Conservation (phyloP, 169 alveolate species). For the Theileria annulata region DNA sequence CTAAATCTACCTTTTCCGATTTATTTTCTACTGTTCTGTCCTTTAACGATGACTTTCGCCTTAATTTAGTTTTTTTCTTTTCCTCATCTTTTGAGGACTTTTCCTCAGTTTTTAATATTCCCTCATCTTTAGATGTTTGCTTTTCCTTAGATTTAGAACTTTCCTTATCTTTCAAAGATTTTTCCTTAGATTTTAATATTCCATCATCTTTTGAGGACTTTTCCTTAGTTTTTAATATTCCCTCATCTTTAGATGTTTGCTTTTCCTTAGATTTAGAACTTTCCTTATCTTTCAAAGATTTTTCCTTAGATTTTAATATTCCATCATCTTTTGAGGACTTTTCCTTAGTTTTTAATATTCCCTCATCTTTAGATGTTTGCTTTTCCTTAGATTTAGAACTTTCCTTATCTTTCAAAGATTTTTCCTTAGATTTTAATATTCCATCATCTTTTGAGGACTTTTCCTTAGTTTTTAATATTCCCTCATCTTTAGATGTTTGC, state of each 20-base stretch:
- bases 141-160: not conserved
- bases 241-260: not conserved
- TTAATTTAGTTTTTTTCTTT: conserved; percentile 4
- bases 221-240: not conserved
- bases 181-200: too few species aligned
- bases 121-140: too few species aligned
- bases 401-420: not conserved
- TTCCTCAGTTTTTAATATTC: not conserved
- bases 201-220: not conserved
- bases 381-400: not conserved
- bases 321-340: too few species aligned
- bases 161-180: not conserved
- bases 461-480: not conserved
- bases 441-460: not conserved
- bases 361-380: not conserved
- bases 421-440: not conserved
- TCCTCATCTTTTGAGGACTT: conserved; percentile 13
- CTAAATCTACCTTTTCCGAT: not conserved
- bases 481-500: not conserved
- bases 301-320: too few species aligned
- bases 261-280: too few species aligned
- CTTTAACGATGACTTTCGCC: conserved; percentile 8
- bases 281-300: not conserved
- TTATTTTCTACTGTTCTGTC: conserved; percentile 1
- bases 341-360: not conserved